Evolutionary conservation across 495 filamentous ascomycete genomes (phyloP), one percentile per base, ranked within the genome.

Genomic region (Aspergillus hancockii): DNA sequence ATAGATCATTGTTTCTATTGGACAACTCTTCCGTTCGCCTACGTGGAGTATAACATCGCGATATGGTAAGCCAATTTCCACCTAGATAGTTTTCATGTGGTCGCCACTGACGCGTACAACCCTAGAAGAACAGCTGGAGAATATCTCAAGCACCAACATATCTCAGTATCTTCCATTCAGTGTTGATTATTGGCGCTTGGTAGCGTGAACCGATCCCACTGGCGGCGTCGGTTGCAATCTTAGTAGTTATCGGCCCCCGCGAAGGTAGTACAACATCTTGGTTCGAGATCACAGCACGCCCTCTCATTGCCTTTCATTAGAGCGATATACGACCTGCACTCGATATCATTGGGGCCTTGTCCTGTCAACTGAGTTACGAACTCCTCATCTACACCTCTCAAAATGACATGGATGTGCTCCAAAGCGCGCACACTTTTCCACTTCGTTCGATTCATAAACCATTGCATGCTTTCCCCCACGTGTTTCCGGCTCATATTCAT

Each of bases 401-500:
- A 28, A 18, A 55, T 38, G 28, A 55, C 52, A 30, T 55, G 52
- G 5, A 55, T 43, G 16, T 55, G 52, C 36, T 55, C 52, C 5
- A 55, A n/a, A 12, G 52, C 36, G 23, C 52, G 52, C 32, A 55
- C 52, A 19, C 52, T 55, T 10, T 55, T 36, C 52, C 52, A 55
- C 21, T 43, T 30, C 4, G 19, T 4, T 18, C 22, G 52, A n/a
- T 55, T 55, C 19, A 18, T 41, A 14, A 55, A 55, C 52, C 52
- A 55, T 12, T 41, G 40, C 6, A 55, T 22, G 9, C 25, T 14
- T 22, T 55, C 52, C 12, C 21, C 40, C 40, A 16, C 40, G 40
- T 43, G 14, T 8, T n/a, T 5, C 10, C 40, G 36, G 14, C 19
- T 21, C 18, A 22, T 25, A 1, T 28, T 14, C 8, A n/a, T 18